Evolutionary conservation across 164 flowering plant species (phyloP).

Genomic region (Nymphaea thermarum): DNA sequence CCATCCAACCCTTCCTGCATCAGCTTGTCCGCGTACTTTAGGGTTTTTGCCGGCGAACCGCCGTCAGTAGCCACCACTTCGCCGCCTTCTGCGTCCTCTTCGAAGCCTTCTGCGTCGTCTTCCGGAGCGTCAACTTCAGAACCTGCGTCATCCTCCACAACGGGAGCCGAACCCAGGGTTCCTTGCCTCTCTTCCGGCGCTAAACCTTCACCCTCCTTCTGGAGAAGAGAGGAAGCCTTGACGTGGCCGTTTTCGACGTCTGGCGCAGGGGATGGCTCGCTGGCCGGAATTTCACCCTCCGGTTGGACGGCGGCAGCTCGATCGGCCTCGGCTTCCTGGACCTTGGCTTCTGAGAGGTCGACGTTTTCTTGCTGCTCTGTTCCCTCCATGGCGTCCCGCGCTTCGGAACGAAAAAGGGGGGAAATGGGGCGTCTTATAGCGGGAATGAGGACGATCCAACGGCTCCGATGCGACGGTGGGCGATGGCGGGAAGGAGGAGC

Average conservation of each 20-base stretch:
- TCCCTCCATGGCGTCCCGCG: background rate
- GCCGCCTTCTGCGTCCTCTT: conserved; percentile 17
- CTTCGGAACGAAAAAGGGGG: background rate
- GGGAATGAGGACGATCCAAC: conserved; percentile 1
- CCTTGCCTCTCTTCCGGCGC: background rate
- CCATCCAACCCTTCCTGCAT: conserved; percentile 53
- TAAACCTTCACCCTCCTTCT: background rate
- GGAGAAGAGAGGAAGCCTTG: conserved; percentile 1
- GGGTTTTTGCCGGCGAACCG: conserved; percentile 24
- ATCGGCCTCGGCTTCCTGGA: conserved; percentile 3
- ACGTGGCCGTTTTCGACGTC: background rate
- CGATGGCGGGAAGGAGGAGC: background rate
- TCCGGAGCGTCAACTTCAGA: conserved; percentile 23
- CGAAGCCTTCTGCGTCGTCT: conserved; percentile 12
- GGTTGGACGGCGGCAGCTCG: background rate
- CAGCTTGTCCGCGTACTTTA: conserved; percentile 53
- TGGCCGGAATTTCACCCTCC: background rate
- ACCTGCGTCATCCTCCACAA: background rate
- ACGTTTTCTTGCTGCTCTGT: background rate
- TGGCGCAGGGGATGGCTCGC: background rate
- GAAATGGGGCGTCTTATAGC: background rate
- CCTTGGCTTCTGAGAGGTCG: conserved; percentile 2
- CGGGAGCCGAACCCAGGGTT: conserved; percentile 5
- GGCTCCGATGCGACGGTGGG: background rate
- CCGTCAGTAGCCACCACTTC: conserved; percentile 31